Evolutionary conservation across 1,284 basidiomycete species (phyloP).

Genomic region (Irpex lacteus): DNA sequence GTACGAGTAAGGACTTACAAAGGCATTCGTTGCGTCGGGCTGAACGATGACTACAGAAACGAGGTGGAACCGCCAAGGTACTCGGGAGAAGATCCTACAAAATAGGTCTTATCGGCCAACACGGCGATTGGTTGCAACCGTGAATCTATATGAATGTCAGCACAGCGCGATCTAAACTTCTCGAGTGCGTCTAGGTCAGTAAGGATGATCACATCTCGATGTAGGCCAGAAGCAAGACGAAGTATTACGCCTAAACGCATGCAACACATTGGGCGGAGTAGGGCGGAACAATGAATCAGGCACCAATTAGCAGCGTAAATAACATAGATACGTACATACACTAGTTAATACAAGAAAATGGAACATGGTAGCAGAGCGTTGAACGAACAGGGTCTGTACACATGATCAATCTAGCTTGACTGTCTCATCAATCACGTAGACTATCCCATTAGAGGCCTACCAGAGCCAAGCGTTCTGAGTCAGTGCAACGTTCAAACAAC

Average conservation of each 20-base stretch:
- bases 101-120: slow-evolving; percentile 6
- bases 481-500: slow-evolving; percentile 15
- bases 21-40: neutral
- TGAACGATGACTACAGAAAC: neutral
- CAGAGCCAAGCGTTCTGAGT: slow-evolving; percentile 6
- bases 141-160: neutral
- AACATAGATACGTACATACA: slow-evolving; percentile 2
- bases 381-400: slow-evolving; percentile 1
- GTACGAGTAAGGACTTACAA: slow-evolving; percentile 1
- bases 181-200: neutral
- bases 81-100: slow-evolving; percentile 6
- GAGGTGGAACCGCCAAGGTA: neutral
- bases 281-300: neutral
- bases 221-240: neutral
- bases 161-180: neutral
- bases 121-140: slow-evolving; percentile 4
- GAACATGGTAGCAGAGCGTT: neutral
- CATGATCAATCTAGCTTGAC: slow-evolving; percentile 36
- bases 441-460: slow-evolving; percentile 67
- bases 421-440: slow-evolving; percentile 71
- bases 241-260: neutral
- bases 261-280: neutral
- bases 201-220: neutral
- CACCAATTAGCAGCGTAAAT: neutral
- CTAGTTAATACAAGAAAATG: slow-evolving; percentile 5